These are phyloP conservation scores for Amanita muscaria DNA, from an alignment of 768 basidiomycete species.

Conservation along the genomic window DNA sequence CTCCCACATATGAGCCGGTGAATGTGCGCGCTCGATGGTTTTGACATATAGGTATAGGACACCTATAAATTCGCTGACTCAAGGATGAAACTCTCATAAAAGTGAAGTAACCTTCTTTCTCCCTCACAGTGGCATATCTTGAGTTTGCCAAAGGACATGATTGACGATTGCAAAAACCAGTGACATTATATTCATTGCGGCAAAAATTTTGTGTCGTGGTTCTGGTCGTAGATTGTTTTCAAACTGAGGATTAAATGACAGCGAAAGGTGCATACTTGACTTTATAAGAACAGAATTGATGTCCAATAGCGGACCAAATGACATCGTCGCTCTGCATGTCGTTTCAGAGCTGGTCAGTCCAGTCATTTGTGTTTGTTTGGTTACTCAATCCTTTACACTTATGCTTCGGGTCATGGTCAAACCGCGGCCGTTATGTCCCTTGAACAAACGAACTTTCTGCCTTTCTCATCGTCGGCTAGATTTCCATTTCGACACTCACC, in stretches of 20 bases:
- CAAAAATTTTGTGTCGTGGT: constrained; percentile 97
- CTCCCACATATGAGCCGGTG: constrained; percentile 98
- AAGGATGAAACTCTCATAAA: too few relatives aligned
- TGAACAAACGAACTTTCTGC: constrained; percentile 21
- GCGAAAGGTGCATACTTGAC: constrained; percentile 70
- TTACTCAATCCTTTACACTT: background rate
- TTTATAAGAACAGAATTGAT: constrained; percentile 98
- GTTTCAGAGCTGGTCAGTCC: background rate
- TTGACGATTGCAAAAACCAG: constrained; percentile 89
- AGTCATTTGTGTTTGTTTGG: too few relatives aligned
- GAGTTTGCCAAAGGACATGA: constrained; percentile 98
- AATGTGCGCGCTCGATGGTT: constrained; percentile 95
- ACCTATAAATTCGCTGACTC: constrained; percentile 34
- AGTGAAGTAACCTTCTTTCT: constrained; percentile 96
- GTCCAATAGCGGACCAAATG: constrained; percentile 94
- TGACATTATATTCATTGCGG: constrained; percentile 97
- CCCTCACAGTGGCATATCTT: constrained; percentile 94
- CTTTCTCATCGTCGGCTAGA: constrained; percentile 22
- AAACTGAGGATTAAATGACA: background rate
- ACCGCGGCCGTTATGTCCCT: constrained; percentile 1
- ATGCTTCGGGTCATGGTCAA: background rate
- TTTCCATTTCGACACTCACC: constrained; percentile 94
- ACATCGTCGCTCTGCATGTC: constrained; percentile 93
- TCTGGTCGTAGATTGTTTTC: constrained; percentile 31
- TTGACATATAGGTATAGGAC: constrained; percentile 90